Evolutionary conservation across 306 rosid species (phyloP), one percentile per base, ranked within the genome.

Genomic region (Sphenostylis stenocarpa): DNA sequence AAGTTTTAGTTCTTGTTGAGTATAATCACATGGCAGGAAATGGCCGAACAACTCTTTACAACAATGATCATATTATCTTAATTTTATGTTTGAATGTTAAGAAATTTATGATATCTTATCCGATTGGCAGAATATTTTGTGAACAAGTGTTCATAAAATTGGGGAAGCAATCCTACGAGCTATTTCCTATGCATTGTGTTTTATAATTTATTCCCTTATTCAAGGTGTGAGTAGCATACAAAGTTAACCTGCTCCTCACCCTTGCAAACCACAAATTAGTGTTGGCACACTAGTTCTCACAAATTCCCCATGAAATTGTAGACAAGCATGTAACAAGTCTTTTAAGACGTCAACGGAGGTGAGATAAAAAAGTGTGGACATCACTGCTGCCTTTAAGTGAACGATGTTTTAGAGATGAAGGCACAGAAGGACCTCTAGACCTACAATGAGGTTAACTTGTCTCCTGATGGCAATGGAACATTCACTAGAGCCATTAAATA

Each of bases 381-480:
- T 91, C 1, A 89, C 90, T 64, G 96, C 95, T 26, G 33, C 33
- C 33, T 29, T 29, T 29, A 29, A 29, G 97, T 95, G 53, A 90
- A 95, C 84, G 96, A 92, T 52, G 96, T 88, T 10, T 95, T 92
- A 72, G 95, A 89, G 33, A 29, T 29, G 90, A 92, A 73, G 79
- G 96, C 97, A 2, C 92, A 97, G 98, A 90, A 90, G 61, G 81
- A 85, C 51, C 83, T 92, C 28, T 83, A 87, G 51, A 60, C 90
- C 38, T 78, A 82, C 4, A 93, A 92, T 7, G 88, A 92, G 85
- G 87, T 95, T 6, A 77, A 89, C 1, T 45, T 95, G 70, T 55
- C 90, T 51, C 88, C 93, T 0, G 93, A 95, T 24, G 97, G 96
- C 4, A 92, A 92, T 24, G 97, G 92, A 0, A 81, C 82, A 4